Conservation (phyloP, 192 early-diverging fungal genomes). For the Coemansia sp. region DNA sequence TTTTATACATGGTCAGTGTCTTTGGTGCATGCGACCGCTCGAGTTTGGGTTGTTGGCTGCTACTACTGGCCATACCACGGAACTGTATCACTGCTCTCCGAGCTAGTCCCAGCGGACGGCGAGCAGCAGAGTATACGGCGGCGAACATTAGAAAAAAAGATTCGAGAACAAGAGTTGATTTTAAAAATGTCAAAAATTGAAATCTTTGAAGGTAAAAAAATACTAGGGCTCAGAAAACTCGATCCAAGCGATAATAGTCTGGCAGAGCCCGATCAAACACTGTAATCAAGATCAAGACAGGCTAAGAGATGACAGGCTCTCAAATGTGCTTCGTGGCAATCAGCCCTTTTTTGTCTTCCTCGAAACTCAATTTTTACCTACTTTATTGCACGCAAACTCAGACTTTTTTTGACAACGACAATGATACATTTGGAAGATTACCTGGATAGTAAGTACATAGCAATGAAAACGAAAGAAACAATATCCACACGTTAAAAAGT, state of each 20-base stretch:
- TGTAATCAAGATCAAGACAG: neutral
- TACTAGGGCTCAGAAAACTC: neutral
- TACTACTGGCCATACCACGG: constrained; percentile 9
- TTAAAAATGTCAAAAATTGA: neutral
- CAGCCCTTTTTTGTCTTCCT: neutral
- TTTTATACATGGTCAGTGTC: constrained; percentile 49
- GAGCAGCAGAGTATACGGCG: constrained; percentile 1
- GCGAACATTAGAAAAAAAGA: constrained; percentile 4
- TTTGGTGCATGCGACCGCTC: constrained; percentile 45
- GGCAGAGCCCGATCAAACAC: neutral
- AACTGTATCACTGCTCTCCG: constrained; percentile 9
- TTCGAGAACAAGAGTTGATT: neutral
- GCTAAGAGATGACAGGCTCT: neutral
- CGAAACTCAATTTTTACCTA: neutral
- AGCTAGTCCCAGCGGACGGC: neutral
- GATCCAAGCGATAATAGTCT: neutral
- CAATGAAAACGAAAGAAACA: neutral
- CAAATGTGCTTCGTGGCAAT: neutral
- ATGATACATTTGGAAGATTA: constrained; percentile 87
- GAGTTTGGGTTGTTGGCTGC: constrained; percentile 16
- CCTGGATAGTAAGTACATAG: constrained; percentile 70
- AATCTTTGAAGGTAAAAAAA: neutral
- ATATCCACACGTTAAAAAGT: neutral
- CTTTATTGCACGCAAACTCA: neutral
- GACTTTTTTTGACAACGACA: neutral